Conservation (phyloP, 2,329 filamentous ascomycete genomes). For the Sporothrix dimorphospora region DNA sequence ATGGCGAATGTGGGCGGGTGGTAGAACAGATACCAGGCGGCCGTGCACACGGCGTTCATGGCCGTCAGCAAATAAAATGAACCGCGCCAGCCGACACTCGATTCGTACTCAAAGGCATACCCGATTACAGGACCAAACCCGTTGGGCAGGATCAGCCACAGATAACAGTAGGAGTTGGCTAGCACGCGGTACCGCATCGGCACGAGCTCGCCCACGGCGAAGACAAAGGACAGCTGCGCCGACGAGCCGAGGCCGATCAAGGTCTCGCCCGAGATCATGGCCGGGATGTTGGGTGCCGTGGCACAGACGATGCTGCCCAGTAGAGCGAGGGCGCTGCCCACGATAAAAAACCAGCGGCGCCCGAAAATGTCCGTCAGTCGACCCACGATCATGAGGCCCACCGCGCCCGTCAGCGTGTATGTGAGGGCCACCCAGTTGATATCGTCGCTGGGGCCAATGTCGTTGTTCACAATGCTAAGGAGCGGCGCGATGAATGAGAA, state of each 20-base stretch:
- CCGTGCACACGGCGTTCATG: conserved; percentile 38
- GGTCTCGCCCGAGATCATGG: conserved; percentile 44
- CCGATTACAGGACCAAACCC: conserved; percentile 39
- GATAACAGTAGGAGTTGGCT: conserved; percentile 41
- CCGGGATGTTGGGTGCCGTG: conserved; percentile 42
- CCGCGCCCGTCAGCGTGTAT: conserved; percentile 39
- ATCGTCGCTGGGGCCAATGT: conserved; percentile 33
- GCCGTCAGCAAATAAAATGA: conserved; percentile 40
- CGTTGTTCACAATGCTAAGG: conserved; percentile 28
- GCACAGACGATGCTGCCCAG: conserved; percentile 45
- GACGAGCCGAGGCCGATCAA: conserved; percentile 44
- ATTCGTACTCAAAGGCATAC: conserved; percentile 38
- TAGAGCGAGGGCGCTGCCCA: conserved; percentile 40
- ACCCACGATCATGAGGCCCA: conserved; percentile 38
- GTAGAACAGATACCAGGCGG: conserved; percentile 42
- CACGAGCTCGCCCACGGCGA: conserved; percentile 45
- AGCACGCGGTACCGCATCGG: conserved; percentile 44
- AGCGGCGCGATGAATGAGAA: conserved; percentile 37
- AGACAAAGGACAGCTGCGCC: conserved; percentile 45
- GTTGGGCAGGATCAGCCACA: conserved; percentile 40
- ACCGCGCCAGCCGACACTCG: conserved; percentile 39
- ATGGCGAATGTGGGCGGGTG: conserved; percentile 42
- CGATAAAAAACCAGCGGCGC: conserved; percentile 38
- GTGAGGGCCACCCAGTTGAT: conserved; percentile 40
- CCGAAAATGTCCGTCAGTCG: conserved; percentile 39